Base-by-base conservation (phyloP, 495 filamentous ascomycete species). In the Penicillium argentinense region DNA sequence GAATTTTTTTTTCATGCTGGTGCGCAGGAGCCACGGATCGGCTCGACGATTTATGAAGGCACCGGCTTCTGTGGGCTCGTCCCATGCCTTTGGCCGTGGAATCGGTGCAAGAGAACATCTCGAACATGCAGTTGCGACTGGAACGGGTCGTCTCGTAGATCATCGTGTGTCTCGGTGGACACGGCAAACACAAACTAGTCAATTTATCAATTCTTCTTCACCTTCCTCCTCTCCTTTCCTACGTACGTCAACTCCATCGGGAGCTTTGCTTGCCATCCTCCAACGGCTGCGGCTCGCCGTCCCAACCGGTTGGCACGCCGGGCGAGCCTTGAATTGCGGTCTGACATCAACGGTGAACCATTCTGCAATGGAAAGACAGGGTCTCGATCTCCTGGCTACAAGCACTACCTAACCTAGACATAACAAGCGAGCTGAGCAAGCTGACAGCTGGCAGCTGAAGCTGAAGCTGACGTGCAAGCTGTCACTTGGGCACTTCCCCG, bases 81-180 rank as follows among this genome's bases (percentile, higher is more conserved):
- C 36, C 37, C 26, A 29, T 47, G 33, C 36, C 25, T 64, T 62
- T 63, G 69, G 71, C 66, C 67, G 66, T 86, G 84, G 77, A 68
- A 77, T 72, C 69, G 67, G 73, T 80, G 85, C 83, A 85, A 84
- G 81, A 87, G 82, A 87, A 86, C 76, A 60, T 73, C 75, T 82
- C 76, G 80, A 64, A 85, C 75, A 86, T 73, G 2, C 32, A 26
- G 5, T 5, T 11, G 25, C 25, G 29, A 16, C 29, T 32, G 29
- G n/a, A 32, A 32, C 16, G 29, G 1, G 7, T 32, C n/a, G 29
- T 14, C n/a, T n/a, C n/a, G n/a, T n/a, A n/a, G n/a, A n/a, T n/a
- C n/a, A n/a, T n/a, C n/a, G n/a, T n/a, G n/a, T n/a, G n/a, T n/a
- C n/a, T n/a, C n/a, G n/a, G n/a, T n/a, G n/a, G n/a, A n/a, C n/a